Percentiles rank a stretch among this genome's conserved stretches.
Conservation (phyloP, 2,329 filamentous ascomycete genomes). For the Botryotinia convoluta region DNA sequence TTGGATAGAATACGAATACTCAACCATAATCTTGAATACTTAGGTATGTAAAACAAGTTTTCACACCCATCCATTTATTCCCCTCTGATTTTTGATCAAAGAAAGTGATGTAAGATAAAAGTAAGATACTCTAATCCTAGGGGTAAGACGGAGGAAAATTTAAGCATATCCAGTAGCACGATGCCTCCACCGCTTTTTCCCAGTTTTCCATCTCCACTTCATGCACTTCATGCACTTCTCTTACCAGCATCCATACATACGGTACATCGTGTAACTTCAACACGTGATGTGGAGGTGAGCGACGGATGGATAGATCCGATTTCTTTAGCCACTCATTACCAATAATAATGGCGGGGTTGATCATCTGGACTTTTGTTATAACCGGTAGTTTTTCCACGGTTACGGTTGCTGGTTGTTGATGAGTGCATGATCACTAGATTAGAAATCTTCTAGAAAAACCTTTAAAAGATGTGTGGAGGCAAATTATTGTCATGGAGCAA, state of each 20-base stretch:
- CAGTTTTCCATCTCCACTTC: background rate
- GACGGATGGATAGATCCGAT: background rate
- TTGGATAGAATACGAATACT: too few relatives aligned
- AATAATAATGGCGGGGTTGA: background rate
- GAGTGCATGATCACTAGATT: background rate
- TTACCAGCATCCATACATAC: background rate
- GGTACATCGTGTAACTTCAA: background rate
- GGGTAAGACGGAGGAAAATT: background rate
- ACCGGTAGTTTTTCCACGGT: background rate
- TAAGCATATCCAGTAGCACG: background rate
- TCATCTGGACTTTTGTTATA: background rate
- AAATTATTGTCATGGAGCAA: slow-evolving; percentile 5
- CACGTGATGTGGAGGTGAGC: background rate
- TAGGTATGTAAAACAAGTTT: too few relatives aligned
- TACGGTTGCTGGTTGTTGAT: background rate
- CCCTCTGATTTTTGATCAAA: too few relatives aligned
- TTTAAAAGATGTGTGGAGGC: background rate
- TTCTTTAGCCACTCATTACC: background rate
- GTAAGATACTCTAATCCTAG: too few relatives aligned
- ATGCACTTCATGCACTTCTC: background rate
- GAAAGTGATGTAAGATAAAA: too few relatives aligned
- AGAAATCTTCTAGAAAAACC: background rate
- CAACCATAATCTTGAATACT: too few relatives aligned
- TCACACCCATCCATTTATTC: too few relatives aligned
- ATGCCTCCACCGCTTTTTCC: background rate